phyloP scores from a whole-genome alignment of 139 green algal genomes.

The Chlorella sp. region DNA sequence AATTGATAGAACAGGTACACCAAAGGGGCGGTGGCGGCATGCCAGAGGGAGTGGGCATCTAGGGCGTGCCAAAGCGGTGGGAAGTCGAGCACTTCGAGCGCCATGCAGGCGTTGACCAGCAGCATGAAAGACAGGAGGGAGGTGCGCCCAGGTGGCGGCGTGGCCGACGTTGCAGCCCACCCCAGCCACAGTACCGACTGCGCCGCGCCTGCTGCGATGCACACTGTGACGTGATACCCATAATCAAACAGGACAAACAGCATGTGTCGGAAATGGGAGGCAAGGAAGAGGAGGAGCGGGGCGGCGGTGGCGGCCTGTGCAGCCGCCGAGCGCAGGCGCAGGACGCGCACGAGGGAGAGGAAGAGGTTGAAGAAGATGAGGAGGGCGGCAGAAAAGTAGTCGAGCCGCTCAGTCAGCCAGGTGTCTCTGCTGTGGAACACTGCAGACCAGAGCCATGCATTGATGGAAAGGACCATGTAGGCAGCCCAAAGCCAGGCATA shows the following conservation, averaged over 20 bases:
- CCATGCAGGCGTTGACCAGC: conserved; percentile 62
- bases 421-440: conserved; percentile 86
- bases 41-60: conserved; percentile 89
- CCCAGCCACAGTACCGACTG: conserved; percentile 60
- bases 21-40: conserved; percentile 78
- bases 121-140: conserved; percentile 68
- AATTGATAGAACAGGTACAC: conserved; percentile 82
- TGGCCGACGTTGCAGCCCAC: conserved; percentile 41
- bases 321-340: not conserved
- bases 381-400: conserved; percentile 72
- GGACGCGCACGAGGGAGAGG: conserved; percentile 36
- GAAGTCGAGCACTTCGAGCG: conserved; percentile 91
- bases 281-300: not conserved
- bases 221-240: conserved; percentile 82
- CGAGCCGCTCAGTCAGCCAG: conserved; percentile 62
- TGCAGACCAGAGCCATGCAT: conserved; percentile 82
- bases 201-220: conserved; percentile 57
- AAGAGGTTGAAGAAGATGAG: conserved; percentile 55
- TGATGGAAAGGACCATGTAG: conserved; percentile 63
- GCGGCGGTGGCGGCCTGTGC: not conserved
- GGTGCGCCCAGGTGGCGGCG: conserved; percentile 47
- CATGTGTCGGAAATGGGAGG: conserved; percentile 79
- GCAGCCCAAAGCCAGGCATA: conserved; percentile 71
- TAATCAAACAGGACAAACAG: conserved; percentile 90
- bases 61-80: conserved; percentile 70